These are phyloP conservation scores for Astrocystis sublimbata DNA, from an alignment of 495 filamentous ascomycete species.

Conservation along the genomic window DNA sequence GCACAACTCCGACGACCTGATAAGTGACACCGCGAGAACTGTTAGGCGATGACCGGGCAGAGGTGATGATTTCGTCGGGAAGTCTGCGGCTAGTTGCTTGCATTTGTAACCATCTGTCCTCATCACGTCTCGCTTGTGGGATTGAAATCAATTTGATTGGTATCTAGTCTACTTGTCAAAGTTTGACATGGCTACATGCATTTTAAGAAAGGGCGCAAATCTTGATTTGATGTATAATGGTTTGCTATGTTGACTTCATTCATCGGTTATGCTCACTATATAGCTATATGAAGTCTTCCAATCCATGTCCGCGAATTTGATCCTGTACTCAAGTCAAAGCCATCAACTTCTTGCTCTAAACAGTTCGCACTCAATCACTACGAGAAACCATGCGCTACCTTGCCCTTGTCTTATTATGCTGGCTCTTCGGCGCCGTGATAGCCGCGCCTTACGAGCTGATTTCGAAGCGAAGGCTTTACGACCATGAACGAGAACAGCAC, in stretches of 20 bases:
- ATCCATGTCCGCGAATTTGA: background rate
- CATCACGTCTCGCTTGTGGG: background rate
- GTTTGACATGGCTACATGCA: no score
- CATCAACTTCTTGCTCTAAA: background rate
- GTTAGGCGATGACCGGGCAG: background rate
- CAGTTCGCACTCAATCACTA: background rate
- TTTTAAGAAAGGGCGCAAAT: no score
- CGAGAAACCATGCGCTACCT: constrained; percentile 18
- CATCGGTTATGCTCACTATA: background rate
- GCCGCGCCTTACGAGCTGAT: constrained; percentile 27
- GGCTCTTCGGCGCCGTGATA: constrained; percentile 10
- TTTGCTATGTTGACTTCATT: no score
- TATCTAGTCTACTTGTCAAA: background rate
- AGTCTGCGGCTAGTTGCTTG: background rate
- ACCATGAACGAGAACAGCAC: constrained; percentile 25
- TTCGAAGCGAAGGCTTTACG: constrained; percentile 24
- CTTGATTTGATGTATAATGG: no score
- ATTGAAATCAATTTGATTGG: background rate
- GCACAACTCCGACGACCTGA: background rate
- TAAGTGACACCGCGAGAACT: background rate
- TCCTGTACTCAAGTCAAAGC: background rate
- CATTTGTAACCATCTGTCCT: background rate
- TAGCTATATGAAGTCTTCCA: no score
- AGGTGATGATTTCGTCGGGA: background rate
- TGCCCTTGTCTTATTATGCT: background rate